Base-by-base conservation (phyloP, 2,329 filamentous ascomycete species). In the Akanthomyces uredinophilus region DNA sequence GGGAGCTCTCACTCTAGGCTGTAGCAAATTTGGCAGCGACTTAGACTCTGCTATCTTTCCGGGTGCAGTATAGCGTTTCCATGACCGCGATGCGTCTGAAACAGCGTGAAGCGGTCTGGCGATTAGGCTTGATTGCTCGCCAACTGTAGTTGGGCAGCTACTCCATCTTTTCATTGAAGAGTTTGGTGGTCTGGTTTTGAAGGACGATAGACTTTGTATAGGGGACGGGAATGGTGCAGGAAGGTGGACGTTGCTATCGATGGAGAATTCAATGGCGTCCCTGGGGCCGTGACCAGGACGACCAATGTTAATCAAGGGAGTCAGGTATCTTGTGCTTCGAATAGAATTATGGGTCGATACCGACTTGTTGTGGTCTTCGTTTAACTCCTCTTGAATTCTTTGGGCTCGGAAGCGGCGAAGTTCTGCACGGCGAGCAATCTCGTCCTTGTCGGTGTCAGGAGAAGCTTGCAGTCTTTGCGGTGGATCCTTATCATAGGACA, bases 341-440 rank as follows among this genome's bases (percentile, higher is more conserved):
- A 65, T 66, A 13, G 73, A 71, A 14, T 63, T 66, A 5, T 69
- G 68, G 46, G 69, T 73, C 1, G 66, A 62, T 20, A 73, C 70
- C 20, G 77, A 74, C 52, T 75, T 73, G 11, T 71, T 68, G 41
- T 76, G 72, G 43, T 83, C 82, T 44, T 71, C 78, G 51, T 80
- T 77, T 4, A 87, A 73, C 66, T 86, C 84, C 49, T 84, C 79
- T 64, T 82, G 81, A n/a, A 86, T 86, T 64, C 83, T 78, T 66
- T 79, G 81, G 54, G 81, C 79, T 70, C 83, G 80, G 10, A 86
- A 72, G 22, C 83, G 77, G 66, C 78, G 82, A 60, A 87, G 70
- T 66, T 86, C 83, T 32, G 82, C 83, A 65, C 83, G 77, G 32
- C 83, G 77, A 57, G 82, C 79, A 49, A 83, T 68, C 65, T 84